Conservation (phyloP, 2,329 filamentous ascomycete genomes). For the Colletotrichum navitas region DNA sequence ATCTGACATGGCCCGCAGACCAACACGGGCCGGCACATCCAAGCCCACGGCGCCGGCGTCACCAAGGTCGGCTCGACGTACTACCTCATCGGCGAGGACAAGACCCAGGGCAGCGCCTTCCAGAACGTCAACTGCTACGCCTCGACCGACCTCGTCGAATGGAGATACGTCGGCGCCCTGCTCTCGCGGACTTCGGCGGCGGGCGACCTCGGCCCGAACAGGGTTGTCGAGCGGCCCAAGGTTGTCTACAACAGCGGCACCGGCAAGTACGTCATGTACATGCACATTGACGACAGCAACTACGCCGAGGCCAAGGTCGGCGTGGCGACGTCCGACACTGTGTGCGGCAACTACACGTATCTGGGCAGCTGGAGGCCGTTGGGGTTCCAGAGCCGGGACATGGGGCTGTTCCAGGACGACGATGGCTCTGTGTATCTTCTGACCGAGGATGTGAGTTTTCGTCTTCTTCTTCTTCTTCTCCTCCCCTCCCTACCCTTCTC, state of each 20-base stretch:
- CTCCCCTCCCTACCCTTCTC: too few species aligned
- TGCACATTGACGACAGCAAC: constrained; percentile 73
- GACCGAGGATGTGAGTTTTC: constrained; percentile 62
- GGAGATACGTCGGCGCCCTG: constrained; percentile 71
- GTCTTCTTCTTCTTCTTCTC: neutral
- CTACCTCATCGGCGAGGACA: constrained; percentile 79
- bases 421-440: constrained; percentile 71
- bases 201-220: constrained; percentile 70
- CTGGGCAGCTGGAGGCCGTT: constrained; percentile 52
- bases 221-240: constrained; percentile 77
- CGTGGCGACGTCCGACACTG: constrained; percentile 69
- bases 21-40: constrained; percentile 67
- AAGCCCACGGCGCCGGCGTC: constrained; percentile 75
- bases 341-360: constrained; percentile 70
- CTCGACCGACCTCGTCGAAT: constrained; percentile 72
- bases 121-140: constrained; percentile 77
- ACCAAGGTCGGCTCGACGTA: constrained; percentile 66
- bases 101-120: constrained; percentile 71
- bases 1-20: constrained; percentile 47
- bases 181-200: constrained; percentile 62
- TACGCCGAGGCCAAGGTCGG: constrained; percentile 75
- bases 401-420: constrained; percentile 72
- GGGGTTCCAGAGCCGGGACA: constrained; percentile 59
- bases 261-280: constrained; percentile 73
- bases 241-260: constrained; percentile 75